Base-by-base conservation (phyloP, 2,329 filamentous ascomycete genomes). In the Curvularia sp. region DNA sequence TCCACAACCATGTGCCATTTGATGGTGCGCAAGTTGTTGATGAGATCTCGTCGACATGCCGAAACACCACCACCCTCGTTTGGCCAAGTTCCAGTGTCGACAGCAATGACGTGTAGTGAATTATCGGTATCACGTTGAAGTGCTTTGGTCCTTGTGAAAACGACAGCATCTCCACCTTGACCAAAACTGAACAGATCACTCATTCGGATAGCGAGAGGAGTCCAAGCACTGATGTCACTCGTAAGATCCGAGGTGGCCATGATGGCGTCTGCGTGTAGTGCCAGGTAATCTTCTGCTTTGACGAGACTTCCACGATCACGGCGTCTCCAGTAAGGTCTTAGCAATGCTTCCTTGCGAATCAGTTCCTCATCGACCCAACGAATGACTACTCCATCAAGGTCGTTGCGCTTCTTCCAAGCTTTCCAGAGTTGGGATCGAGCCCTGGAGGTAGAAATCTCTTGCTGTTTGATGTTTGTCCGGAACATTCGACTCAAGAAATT, bases 181-280 rank as follows among this genome's bases (percentile, higher is more conserved):
- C 82, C 82, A 53, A 84, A 84, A 58, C 78, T 83, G 66, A 82
- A 80, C 15, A 84, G 71, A 67, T 84, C 82, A 53, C 81, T 82
- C 51, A 83, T 78, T 46, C 82, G 82, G 54, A 83, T 78, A 2
- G 82, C 82, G 15, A 84, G 73, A 1, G 82, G 80, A 9, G 81
- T 83, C 82, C 82, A 84, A 24, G 81, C 80, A 56, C 81, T 83
- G 38, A 84, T 81, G 47, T 82, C 80, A 53, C 80, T 81, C 46
- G 82, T 81, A 26, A 84, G 69, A 65, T 84, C 82, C 4, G 80
- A 81, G 58, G 81, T 83, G 12, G 82, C 82, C 71, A 82, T 82
- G 59, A 84, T 78, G 1, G 81, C 77, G 66, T 84, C 82, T 3
- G 80, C 81, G 49, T 81, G 79, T 24, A 76, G 53, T 2, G 75